Base-by-base conservation (phyloP, 179 eudicot species). In the Camellia oleifera region DNA sequence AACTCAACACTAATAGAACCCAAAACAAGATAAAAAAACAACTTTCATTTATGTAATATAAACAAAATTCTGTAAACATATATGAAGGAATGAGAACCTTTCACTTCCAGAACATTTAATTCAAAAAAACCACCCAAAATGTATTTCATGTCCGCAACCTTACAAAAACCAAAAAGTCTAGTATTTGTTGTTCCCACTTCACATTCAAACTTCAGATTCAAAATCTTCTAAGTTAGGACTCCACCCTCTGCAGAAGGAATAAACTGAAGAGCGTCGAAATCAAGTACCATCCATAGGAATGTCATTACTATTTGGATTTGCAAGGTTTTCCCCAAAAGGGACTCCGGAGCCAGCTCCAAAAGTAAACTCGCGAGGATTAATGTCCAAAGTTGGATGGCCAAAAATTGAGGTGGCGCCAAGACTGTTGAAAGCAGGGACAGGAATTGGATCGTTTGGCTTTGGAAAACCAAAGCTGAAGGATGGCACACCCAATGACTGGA, bases 401-500 rank as follows among this genome's bases (percentile, higher is more conserved):
- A 91, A 90, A n/a, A 94, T 81, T 42, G 98, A 90, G 13, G 94
- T 42, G 50, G 86, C 61, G 20, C 85, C 78, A 70, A 74, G 60
- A 56, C 79, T 83, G 74, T 80, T 86, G 92, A 93, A 91, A 81
- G 87, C 80, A 7, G 97, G 94, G 46, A 81, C 77, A 44, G 86
- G 79, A 69, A 56, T 79, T 4, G 87, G 80, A 72, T 88, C 89
- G 11, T 65, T 86, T 72, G 87, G 83, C 85, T 78, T 88, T 73
- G 94, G 86, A 79, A 88, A 90, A 53, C 93, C 95, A 78, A 93
- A 91, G 88, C 89, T 90, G 82, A 94, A 89, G 13, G 92, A 78
- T 61, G 81, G 87, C 26, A 80, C 78, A 45, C 77, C 81, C 0
- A 82, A 65, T 56, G 85, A 32, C 65, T 81, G 85, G 79, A 82